Base-by-base conservation (phyloP, 1,139 yeast genomes). In the Yamadazyma pseudoaaseri region DNA sequence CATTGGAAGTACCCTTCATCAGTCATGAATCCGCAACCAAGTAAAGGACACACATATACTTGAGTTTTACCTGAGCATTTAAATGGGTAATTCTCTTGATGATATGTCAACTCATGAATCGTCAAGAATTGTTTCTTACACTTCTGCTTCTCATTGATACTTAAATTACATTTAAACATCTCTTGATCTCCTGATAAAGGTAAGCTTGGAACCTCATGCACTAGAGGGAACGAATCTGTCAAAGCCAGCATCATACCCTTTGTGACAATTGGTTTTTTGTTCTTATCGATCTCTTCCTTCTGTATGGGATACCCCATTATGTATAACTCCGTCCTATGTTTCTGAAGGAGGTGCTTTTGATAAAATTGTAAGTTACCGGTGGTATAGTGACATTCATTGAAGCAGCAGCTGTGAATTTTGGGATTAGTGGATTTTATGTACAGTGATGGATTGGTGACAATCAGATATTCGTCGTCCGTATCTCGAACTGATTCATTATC, bases 1-100 rank as follows among this genome's bases (percentile, higher is more conserved):
- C 65, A 65, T 20, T 53, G 60, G 11, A 47, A 36, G 40, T 62
- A 67, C 3, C 70, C 65, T 7, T 52, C 60, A 28, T 62, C 70
- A 0, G 72, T 63, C 54, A 62, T 56, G 39, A 46, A 66, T 3
- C 62, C 69, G 46, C 74, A 68, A 4, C 74, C 74, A 23, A 68
- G 44, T 15, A 67, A 39, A 2, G 74, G 73, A 41, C 74, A 67
- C 7, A 60, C 43, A 31, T 62, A 50, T 1, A 65, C 64, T 37
- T 62, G 70, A 11, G 45, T 50, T 35, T 52, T 56, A 7, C 41
- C 11, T 2, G 66, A 58, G 35, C 72, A 62, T 5, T 40, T 16
- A 6, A 29, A 33, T 2, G 56, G 52, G 16, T 35, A 36, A 12
- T 39, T 38, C 3, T 36, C 43, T 29, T 43, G 50, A 41, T 64